Percentiles rank a stretch among this genome's conserved stretches.
These are phyloP conservation scores for Fusarium mundagurra DNA, from an alignment of 2,329 filamentous ascomycete species.

Conservation along the genomic window DNA sequence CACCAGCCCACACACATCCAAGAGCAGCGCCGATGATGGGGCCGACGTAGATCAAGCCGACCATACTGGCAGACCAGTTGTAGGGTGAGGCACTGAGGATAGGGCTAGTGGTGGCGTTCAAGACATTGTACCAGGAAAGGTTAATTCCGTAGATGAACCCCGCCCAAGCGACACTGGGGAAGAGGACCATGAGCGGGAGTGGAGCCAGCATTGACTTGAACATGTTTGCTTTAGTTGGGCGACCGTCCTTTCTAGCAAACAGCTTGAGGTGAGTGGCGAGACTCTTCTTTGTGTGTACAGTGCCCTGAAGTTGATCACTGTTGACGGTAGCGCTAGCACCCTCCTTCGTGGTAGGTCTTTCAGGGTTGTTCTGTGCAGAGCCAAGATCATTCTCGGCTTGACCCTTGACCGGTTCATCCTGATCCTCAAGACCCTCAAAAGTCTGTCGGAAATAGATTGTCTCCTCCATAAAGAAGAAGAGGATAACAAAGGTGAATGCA, in stretches of 20 bases:
- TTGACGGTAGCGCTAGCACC: no score
- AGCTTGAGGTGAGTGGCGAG: not conserved
- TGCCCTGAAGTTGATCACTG: not conserved
- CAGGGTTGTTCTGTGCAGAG: not conserved
- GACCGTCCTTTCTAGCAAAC: not conserved
- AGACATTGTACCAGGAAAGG: not conserved
- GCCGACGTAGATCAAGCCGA: not conserved
- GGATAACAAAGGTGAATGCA: not conserved
- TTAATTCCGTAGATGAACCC: conserved; percentile 3
- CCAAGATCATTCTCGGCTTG: not conserved
- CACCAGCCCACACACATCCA: not conserved
- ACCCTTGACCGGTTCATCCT: not conserved
- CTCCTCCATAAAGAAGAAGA: not conserved
- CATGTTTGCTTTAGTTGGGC: not conserved
- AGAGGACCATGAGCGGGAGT: not conserved
- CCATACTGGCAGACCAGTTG: not conserved
- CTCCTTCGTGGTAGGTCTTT: not conserved
- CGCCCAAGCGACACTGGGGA: not conserved
- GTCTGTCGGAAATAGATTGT: not conserved
- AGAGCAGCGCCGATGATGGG: not conserved
- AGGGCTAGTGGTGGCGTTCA: not conserved
- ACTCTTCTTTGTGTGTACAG: not conserved
- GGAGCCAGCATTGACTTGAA: not conserved
- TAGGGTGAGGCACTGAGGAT: not conserved
- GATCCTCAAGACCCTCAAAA: not conserved